Evolutionary conservation across 805 yeast genomes (phyloP).

Genomic region (Candida quercuum): DNA sequence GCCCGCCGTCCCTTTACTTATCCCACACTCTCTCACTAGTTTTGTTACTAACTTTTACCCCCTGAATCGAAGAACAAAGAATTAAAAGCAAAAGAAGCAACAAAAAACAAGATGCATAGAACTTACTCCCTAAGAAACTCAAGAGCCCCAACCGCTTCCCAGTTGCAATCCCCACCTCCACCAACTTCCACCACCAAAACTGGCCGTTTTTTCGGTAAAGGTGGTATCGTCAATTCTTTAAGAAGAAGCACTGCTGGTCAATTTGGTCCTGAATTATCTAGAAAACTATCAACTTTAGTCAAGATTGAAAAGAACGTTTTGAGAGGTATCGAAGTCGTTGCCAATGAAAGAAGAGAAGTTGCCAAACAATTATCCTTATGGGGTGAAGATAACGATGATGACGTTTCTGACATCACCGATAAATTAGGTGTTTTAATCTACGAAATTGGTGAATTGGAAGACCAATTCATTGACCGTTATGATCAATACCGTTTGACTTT

Average conservation of each 20-base stretch:
- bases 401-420: constrained; percentile 81
- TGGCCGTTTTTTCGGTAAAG: constrained; percentile 84
- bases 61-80: background rate
- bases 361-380: constrained; percentile 79
- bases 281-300: constrained; percentile 67
- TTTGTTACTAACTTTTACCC: too few relatives aligned
- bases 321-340: constrained; percentile 72
- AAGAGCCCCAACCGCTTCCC: constrained; percentile 97
- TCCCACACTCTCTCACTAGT: too few relatives aligned
- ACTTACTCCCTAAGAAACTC: constrained; percentile 93
- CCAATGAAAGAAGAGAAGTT: constrained; percentile 74
- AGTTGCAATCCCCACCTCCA: constrained; percentile 90
- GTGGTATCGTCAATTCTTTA: constrained; percentile 49
- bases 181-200: constrained; percentile 87
- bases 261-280: constrained; percentile 74
- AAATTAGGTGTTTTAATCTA: constrained; percentile 78
- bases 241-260: constrained; percentile 74
- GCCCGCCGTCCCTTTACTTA: too few relatives aligned
- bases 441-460: constrained; percentile 84
- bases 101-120: constrained; percentile 69
- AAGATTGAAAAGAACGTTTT: constrained; percentile 79
- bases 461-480: constrained; percentile 79
- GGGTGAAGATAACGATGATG: constrained; percentile 88
- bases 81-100: background rate
- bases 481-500: constrained; percentile 83